phyloP scores from a whole-genome alignment of 768 basidiomycete genomes.

The Phaeotremella skinneri region DNA sequence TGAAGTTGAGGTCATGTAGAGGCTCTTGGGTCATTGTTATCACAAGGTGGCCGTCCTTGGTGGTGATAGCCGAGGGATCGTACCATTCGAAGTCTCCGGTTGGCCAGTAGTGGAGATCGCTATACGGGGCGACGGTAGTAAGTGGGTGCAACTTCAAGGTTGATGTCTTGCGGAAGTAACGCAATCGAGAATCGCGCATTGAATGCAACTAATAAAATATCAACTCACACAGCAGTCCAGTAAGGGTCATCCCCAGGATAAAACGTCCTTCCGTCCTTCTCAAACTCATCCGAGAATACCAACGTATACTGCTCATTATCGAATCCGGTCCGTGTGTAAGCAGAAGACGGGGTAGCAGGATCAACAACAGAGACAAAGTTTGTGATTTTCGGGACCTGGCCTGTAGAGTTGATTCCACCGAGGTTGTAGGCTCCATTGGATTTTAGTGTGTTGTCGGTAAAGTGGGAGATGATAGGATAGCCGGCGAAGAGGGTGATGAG shows the following conservation, averaged over 20 bases:
- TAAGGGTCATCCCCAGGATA: conserved; percentile 69
- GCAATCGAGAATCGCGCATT: too few relatives aligned
- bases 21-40: conserved; percentile 71
- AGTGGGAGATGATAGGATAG: conserved; percentile 75
- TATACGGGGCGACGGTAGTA: not conserved
- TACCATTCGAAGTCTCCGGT: conserved; percentile 76
- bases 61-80: conserved; percentile 57
- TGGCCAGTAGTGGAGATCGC: conserved; percentile 72
- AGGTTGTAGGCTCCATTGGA: conserved; percentile 68
- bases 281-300: conserved; percentile 86
- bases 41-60: conserved; percentile 70
- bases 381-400: conserved; percentile 77
- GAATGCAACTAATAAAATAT: not conserved
- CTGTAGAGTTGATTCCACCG: conserved; percentile 82
- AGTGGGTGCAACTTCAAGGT: not conserved
- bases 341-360: conserved; percentile 65
- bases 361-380: conserved; percentile 73
- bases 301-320: conserved; percentile 79
- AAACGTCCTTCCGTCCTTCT: conserved; percentile 59
- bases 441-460: conserved; percentile 36
- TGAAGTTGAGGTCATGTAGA: conserved; percentile 77
- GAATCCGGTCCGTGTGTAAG: conserved; percentile 62
- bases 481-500: conserved; percentile 80
- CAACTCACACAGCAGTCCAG: conserved; percentile 68
- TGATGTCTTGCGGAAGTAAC: too few relatives aligned